Conservation (phyloP, 192 early-diverging fungal genomes). For the Podila epicladia region DNA sequence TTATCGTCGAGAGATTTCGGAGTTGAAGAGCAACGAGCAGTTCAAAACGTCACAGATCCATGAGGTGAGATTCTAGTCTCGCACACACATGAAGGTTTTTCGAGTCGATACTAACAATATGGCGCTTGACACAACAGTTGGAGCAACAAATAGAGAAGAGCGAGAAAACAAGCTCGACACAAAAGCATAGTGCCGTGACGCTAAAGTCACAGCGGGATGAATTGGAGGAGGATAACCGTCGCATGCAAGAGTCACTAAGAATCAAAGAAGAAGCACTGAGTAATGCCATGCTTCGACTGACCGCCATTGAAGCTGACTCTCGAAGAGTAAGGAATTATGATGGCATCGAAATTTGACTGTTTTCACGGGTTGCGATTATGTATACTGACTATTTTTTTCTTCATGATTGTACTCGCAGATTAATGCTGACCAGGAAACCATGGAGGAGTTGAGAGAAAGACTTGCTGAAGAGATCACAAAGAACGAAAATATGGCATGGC, state of each 20-base stretch:
- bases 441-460: conserved; percentile 26
- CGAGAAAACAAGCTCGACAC: conserved; percentile 29
- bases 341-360: neutral
- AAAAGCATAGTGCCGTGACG: conserved; percentile 24
- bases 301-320: conserved; percentile 5
- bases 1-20: conserved; percentile 19
- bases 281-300: conserved; percentile 14
- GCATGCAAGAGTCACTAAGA: conserved; percentile 15
- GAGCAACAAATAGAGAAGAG: conserved; percentile 34
- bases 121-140: conserved; percentile 5
- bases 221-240: conserved; percentile 31
- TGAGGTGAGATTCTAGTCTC: conserved; percentile 2
- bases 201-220: conserved; percentile 38
- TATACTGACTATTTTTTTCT: neutral
- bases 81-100: neutral
- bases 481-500: conserved; percentile 18
- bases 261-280: conserved; percentile 18
- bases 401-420: conserved; percentile 7
- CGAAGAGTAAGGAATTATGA: conserved; percentile 9
- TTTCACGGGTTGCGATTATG: neutral
- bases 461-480: conserved; percentile 30
- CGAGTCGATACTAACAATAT: neutral
- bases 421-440: conserved; percentile 28
- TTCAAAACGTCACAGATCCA: conserved; percentile 29
- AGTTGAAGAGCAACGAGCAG: conserved; percentile 20